These are phyloP conservation scores for Fraxinus xanthoxyloides DNA, from an alignment of 305 asterid genomes.

Conservation along the genomic window DNA sequence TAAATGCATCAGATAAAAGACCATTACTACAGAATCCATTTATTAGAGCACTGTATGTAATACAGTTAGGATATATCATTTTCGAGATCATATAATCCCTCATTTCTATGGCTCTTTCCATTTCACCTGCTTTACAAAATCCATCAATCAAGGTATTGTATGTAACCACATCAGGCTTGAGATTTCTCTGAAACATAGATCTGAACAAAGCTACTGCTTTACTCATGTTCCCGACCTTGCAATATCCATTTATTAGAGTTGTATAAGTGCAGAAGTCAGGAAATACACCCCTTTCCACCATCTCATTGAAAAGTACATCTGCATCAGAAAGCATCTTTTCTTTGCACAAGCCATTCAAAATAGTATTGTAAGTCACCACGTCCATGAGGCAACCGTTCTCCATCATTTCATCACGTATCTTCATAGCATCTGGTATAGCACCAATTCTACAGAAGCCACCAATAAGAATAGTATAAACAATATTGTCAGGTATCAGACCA, in stretches of 20 bases:
- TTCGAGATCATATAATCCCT: constrained; percentile 54
- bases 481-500: constrained; percentile 57
- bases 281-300: constrained; percentile 59
- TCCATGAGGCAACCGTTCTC: constrained; percentile 56
- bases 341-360: constrained; percentile 65
- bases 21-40: constrained; percentile 64
- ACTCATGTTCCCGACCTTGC: constrained; percentile 53
- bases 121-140: constrained; percentile 62
- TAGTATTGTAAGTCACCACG: constrained; percentile 61
- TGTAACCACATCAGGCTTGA: constrained; percentile 59
- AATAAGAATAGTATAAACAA: constrained; percentile 60
- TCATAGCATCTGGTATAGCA: constrained; percentile 55
- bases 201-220: constrained; percentile 44
- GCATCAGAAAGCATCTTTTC: constrained; percentile 59
- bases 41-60: constrained; percentile 58
- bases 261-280: constrained; percentile 73
- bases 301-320: constrained; percentile 62
- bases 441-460: constrained; percentile 66
- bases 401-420: constrained; percentile 60
- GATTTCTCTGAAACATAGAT: constrained; percentile 49
- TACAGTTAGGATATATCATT: constrained; percentile 41
- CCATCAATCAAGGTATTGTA: constrained; percentile 66
- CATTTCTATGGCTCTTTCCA: constrained; percentile 50
- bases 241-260: constrained; percentile 62
- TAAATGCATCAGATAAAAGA: constrained; percentile 46